These are phyloP conservation scores for Acacia acuminata DNA, from an alignment of 306 rosid species.

Conservation along the genomic window DNA sequence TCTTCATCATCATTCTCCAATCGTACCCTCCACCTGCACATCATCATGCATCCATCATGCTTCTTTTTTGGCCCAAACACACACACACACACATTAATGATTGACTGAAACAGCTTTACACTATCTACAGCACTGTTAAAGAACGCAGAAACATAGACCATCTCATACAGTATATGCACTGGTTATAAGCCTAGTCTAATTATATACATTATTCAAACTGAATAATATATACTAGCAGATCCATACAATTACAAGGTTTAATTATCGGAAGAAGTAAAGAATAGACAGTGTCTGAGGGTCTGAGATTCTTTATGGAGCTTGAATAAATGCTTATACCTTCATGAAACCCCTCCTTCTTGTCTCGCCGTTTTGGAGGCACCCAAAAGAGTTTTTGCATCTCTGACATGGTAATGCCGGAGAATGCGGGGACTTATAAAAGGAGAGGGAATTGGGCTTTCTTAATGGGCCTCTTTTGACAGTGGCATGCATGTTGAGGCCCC, in stretches of 20 bases:
- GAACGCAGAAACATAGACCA: neutral
- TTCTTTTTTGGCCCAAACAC: neutral
- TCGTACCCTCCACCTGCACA: neutral
- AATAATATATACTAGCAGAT: neutral
- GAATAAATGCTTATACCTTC: slow-evolving; percentile 44
- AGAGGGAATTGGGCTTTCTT: slow-evolving; percentile 52
- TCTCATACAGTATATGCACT: neutral
- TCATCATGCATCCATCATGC: neutral
- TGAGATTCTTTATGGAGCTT: neutral
- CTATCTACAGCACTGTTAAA: neutral
- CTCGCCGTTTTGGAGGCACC: neutral
- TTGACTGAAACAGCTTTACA: slow-evolving; percentile 40
- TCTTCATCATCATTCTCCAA: neutral
- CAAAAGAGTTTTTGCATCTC: neutral
- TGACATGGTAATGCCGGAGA: slow-evolving; percentile 18
- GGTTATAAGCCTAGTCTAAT: neutral
- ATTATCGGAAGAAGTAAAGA: neutral
- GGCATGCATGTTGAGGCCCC: slow-evolving; percentile 65
- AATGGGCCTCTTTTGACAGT: slow-evolving; percentile 46
- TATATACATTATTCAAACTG: slow-evolving; percentile 3
- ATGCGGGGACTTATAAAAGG: slow-evolving; percentile 43
- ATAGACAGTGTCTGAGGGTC: neutral
- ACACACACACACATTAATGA: neutral
- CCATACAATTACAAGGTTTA: slow-evolving; percentile 12
- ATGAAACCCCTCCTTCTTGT: slow-evolving; percentile 34